phyloP scores from a whole-genome alignment of 306 rosid species.

The Hylodesmum podocarpum region DNA sequence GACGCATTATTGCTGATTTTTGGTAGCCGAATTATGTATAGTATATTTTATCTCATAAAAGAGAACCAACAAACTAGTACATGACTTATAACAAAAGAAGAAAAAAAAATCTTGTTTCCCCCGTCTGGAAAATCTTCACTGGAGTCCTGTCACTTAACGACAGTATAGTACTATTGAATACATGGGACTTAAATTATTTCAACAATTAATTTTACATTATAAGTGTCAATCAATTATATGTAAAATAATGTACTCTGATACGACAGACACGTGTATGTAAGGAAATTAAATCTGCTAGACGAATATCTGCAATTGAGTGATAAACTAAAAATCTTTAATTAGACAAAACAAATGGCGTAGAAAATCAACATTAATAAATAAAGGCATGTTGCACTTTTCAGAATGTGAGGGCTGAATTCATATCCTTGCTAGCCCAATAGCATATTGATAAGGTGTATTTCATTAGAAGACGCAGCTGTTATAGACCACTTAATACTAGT shows the following conservation, averaged over 20 bases:
- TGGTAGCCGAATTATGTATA: too few relatives aligned
- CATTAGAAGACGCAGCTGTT: neutral
- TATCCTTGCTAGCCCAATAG: neutral
- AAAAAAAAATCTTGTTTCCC: too few relatives aligned
- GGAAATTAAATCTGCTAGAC: neutral
- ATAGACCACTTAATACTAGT: neutral
- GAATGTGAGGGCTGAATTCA: neutral
- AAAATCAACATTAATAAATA: neutral
- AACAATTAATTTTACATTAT: neutral
- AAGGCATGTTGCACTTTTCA: neutral
- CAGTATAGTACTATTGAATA: neutral
- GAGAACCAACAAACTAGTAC: too few relatives aligned
- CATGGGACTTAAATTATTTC: neutral
- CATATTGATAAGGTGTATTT: neutral
- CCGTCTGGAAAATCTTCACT: too few relatives aligned
- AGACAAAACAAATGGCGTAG: neutral
- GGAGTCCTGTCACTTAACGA: neutral
- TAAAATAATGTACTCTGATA: neutral
- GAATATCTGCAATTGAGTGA: neutral
- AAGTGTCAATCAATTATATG: neutral
- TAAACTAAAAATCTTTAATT: neutral
- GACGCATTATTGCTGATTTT: too few relatives aligned
- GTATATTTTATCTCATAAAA: too few relatives aligned
- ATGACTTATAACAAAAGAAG: too few relatives aligned
- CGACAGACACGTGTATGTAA: neutral